A percentile compares a stretch with the other conserved stretches of the same genome.
Conservation (phyloP, 1,284 basidiomycete genomes). For the Marasmius fiardii region DNA sequence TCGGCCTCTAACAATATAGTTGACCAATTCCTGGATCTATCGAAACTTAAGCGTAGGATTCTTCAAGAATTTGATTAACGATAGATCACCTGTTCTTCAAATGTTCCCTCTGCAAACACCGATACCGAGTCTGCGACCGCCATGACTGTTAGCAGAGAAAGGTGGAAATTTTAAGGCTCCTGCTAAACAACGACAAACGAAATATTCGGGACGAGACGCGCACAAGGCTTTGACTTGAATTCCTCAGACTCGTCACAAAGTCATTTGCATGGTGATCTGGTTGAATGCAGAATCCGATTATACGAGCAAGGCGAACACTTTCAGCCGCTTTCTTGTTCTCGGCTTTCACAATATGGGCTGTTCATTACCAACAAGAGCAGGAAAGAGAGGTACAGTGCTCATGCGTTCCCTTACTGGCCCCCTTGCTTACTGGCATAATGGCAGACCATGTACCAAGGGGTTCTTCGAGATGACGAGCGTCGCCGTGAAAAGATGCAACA, state of each 20-base stretch:
- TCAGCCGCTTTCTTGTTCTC: slow-evolving; percentile 66
- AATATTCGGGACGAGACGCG: too few species aligned
- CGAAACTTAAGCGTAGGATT: slow-evolving; percentile 9
- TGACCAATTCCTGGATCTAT: slow-evolving; percentile 77
- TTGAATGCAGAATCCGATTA: not conserved
- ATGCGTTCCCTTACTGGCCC: not conserved
- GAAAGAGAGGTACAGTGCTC: slow-evolving; percentile 71
- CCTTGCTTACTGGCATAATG: not conserved
- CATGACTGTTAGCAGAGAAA: slow-evolving; percentile 26
- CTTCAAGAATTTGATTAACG: slow-evolving; percentile 6
- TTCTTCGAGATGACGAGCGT: slow-evolving; percentile 84
- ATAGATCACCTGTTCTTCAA: slow-evolving; percentile 72
- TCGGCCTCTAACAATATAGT: slow-evolving; percentile 68
- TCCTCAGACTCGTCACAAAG: not conserved
- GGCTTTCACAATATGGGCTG: slow-evolving; percentile 80
- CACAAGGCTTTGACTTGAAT: too few species aligned
- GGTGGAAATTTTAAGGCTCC: not conserved
- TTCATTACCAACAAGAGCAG: slow-evolving; percentile 85
- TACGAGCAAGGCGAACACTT: slow-evolving; percentile 77
- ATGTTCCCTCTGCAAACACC: slow-evolving; percentile 86
- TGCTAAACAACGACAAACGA: slow-evolving; percentile 2
- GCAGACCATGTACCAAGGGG: slow-evolving; percentile 89
- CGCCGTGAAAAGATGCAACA: slow-evolving; percentile 68
- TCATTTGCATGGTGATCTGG: not conserved
- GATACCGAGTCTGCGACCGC: slow-evolving; percentile 69